phyloP scores from a whole-genome alignment of 2,329 filamentous ascomycete genomes.

The Ascochyta pisi region DNA sequence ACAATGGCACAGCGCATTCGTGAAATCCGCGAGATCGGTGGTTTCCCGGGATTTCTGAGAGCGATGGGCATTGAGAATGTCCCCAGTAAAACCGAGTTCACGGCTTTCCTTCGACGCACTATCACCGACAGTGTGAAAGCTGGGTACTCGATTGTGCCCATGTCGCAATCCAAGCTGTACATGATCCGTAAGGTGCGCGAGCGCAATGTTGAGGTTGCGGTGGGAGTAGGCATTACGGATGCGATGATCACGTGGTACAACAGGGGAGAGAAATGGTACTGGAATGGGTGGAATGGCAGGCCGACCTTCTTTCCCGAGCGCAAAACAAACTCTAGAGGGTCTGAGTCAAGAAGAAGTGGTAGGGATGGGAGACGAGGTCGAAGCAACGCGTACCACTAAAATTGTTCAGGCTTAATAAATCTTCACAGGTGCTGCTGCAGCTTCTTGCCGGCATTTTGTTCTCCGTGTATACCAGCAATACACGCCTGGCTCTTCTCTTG shows the following conservation, averaged over 20 bases:
- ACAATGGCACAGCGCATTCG: slow-evolving; percentile 54
- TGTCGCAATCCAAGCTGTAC: slow-evolving; percentile 35
- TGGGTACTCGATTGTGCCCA: slow-evolving; percentile 34
- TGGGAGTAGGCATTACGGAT: slow-evolving; percentile 19
- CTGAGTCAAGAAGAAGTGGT: neutral
- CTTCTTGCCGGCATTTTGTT: neutral
- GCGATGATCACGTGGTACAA: slow-evolving; percentile 24
- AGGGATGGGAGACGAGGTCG: neutral
- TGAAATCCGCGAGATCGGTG: slow-evolving; percentile 51
- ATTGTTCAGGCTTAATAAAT: no score
- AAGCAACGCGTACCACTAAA: neutral
- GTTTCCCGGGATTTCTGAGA: slow-evolving; percentile 53
- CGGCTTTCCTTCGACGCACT: slow-evolving; percentile 30
- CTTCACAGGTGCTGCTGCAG: neutral
- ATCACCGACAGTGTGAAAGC: slow-evolving; percentile 31
- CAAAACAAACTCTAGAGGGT: neutral
- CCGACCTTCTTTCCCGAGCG: slow-evolving; percentile 28
- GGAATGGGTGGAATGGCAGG: slow-evolving; percentile 20
- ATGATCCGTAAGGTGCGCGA: slow-evolving; percentile 32
- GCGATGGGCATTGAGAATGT: slow-evolving; percentile 52
- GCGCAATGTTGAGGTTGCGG: slow-evolving; percentile 22
- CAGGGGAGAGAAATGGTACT: slow-evolving; percentile 21
- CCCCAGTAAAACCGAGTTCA: slow-evolving; percentile 30
- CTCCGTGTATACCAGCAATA: slow-evolving; percentile 11
- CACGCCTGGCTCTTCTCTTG: slow-evolving; percentile 4